Evolutionary conservation across 179 eudicot genomes (phyloP).

Genomic region (Spergularia azorica): DNA sequence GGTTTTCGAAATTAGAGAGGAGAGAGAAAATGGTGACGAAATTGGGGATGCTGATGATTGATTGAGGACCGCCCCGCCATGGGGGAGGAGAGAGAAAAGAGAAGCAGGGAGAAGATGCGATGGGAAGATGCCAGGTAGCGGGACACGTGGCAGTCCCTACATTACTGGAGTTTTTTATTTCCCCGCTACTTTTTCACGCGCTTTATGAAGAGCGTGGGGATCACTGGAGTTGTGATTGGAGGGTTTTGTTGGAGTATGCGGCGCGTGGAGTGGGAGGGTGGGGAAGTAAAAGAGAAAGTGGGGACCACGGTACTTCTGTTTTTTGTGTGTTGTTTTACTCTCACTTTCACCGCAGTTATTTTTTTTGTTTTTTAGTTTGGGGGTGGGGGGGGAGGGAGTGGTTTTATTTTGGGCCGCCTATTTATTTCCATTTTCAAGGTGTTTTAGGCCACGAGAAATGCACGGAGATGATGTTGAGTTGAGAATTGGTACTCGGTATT

Average conservation of each 20-base stretch:
- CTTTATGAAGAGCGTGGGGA: background rate
- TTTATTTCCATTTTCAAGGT: background rate
- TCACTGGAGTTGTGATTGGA: no score
- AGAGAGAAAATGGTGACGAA: background rate
- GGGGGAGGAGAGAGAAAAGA: slow-evolving; percentile 40
- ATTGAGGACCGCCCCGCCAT: slow-evolving; percentile 34
- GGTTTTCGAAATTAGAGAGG: background rate
- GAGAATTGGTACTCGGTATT: background rate
- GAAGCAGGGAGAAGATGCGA: slow-evolving; percentile 27
- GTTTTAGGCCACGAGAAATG: background rate
- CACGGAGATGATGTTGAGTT: background rate
- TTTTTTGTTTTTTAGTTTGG: background rate
- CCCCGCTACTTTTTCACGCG: background rate
- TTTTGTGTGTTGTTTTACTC: background rate
- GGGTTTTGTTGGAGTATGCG: background rate
- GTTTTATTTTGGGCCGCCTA: slow-evolving; percentile 1
- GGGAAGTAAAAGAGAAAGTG: no score
- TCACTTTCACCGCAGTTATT: background rate
- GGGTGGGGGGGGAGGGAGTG: no score
- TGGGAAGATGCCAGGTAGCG: slow-evolving; percentile 15
- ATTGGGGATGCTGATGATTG: slow-evolving; percentile 24
- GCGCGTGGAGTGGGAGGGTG: background rate
- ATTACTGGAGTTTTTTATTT: slow-evolving; percentile 12
- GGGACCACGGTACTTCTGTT: background rate
- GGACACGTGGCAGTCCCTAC: slow-evolving; percentile 15